Conservation (phyloP, 192 early-diverging fungal genomes). For the Glomus cerebriforme region DNA sequence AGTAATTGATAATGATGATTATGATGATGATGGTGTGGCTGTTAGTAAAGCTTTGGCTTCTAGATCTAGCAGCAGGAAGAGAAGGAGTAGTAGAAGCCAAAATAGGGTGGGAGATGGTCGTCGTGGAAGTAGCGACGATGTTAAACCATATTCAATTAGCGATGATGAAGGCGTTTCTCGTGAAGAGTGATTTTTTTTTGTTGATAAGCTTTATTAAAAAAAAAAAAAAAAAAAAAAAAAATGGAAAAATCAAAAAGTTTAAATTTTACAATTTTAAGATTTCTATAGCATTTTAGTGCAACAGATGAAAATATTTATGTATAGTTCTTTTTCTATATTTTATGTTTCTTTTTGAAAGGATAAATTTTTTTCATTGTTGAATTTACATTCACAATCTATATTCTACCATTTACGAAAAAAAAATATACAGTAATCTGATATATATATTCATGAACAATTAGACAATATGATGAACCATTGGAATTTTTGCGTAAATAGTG, state of each 20-base stretch:
- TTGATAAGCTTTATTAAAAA: not conserved
- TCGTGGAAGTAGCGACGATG: slow-evolving; percentile 3
- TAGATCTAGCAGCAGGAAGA: slow-evolving; percentile 15
- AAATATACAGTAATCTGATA: not conserved
- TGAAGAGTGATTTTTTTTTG: not conserved
- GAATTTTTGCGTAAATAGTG: not conserved
- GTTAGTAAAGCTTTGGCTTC: slow-evolving; percentile 30
- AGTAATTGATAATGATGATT: slow-evolving; percentile 11
- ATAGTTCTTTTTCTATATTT: not conserved
- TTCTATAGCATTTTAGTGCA: not conserved
- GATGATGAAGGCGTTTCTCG: not conserved
- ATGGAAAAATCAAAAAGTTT: not conserved
- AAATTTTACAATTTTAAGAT: not conserved
- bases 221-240: not conserved
- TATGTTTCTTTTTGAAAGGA: not conserved
- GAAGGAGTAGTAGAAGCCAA: slow-evolving; percentile 18
- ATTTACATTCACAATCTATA: not conserved
- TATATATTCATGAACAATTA: not conserved
- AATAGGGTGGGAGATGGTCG: slow-evolving; percentile 14
- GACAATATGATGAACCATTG: not conserved
- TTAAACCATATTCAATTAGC: not conserved
- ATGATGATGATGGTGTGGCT: slow-evolving; percentile 30
- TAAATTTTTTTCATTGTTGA: not conserved
- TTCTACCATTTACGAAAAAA: not conserved
- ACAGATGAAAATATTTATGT: no score